A percentile compares a stretch with the other conserved stretches of the same genome.
phyloP scores from a whole-genome alignment of 140 eudicot species.

The Stevia rebaudiana region DNA sequence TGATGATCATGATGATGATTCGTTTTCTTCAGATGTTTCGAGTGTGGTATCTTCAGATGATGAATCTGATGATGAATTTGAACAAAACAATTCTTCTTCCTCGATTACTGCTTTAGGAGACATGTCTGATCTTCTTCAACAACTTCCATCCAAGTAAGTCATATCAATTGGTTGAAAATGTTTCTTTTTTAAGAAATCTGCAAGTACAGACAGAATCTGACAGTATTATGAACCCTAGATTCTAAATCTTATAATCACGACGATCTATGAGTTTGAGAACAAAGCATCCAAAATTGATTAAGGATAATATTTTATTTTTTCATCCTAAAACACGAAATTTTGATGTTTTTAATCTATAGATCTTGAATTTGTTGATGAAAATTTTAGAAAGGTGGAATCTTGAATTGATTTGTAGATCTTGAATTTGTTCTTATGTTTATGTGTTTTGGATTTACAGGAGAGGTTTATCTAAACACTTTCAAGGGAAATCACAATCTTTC shows the following conservation, averaged over 20 bases:
- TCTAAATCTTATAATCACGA: background rate
- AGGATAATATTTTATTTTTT: too few relatives aligned
- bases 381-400: background rate
- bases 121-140: slow-evolving; percentile 63
- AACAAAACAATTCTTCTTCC: slow-evolving; percentile 24
- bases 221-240: background rate
- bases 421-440: slow-evolving; percentile 10
- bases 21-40: slow-evolving; percentile 30
- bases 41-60: slow-evolving; percentile 38
- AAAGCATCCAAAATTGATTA: too few relatives aligned
- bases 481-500: slow-evolving; percentile 75
- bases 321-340: too few relatives aligned
- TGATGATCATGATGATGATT: slow-evolving; percentile 11
- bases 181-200: background rate
- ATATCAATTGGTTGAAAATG: background rate
- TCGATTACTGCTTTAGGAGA: slow-evolving; percentile 28
- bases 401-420: background rate
- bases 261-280: background rate
- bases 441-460: slow-evolving; percentile 33
- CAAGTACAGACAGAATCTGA: background rate
- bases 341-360: too few relatives aligned
- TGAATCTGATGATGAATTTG: slow-evolving; percentile 26
- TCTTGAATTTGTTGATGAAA: too few relatives aligned
- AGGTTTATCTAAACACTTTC: slow-evolving; percentile 62
- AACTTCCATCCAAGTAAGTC: slow-evolving; percentile 72